Conservation (phyloP, 805 yeast species). For the Wickerhamiella occidentalis region DNA sequence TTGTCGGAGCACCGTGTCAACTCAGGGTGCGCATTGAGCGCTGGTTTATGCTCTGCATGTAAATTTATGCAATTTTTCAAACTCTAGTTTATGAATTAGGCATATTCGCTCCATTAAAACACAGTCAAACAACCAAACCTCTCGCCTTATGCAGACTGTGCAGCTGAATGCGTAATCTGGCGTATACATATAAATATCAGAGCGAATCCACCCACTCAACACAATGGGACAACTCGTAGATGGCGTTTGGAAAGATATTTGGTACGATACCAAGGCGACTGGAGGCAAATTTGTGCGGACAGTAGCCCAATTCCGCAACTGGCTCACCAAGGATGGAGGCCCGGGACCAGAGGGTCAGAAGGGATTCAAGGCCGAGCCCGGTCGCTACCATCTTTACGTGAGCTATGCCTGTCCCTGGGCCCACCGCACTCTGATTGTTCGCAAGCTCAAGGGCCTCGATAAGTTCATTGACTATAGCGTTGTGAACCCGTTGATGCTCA, state of each 20-base stretch:
- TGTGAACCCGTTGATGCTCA: conserved; percentile 86
- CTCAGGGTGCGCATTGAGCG: too few species aligned
- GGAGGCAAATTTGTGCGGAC: conserved; percentile 23
- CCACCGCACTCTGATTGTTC: conserved; percentile 63
- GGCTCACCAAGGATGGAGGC: conserved; percentile 17
- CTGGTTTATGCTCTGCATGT: too few species aligned
- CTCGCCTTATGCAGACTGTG: neutral
- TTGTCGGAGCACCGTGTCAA: too few species aligned
- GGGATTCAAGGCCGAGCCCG: conserved; percentile 57
- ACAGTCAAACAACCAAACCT: too few species aligned
- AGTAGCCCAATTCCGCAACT: conserved; percentile 19
- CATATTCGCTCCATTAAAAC: too few species aligned
- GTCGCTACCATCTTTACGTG: conserved; percentile 78
- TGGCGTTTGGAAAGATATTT: conserved; percentile 23
- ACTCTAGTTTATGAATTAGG: too few species aligned
- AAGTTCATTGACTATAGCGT: conserved; percentile 42
- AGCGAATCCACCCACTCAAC: neutral
- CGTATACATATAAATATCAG: too few species aligned
- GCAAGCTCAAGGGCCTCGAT: conserved; percentile 61
- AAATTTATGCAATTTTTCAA: too few species aligned
- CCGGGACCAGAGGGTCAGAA: conserved; percentile 13
- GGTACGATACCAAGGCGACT: conserved; percentile 23
- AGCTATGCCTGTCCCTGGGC: conserved; percentile 96
- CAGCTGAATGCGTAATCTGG: neutral
- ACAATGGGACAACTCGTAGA: conserved; percentile 22